phyloP scores from a whole-genome alignment of 305 asterid genomes.

The Petunia hybrid region DNA sequence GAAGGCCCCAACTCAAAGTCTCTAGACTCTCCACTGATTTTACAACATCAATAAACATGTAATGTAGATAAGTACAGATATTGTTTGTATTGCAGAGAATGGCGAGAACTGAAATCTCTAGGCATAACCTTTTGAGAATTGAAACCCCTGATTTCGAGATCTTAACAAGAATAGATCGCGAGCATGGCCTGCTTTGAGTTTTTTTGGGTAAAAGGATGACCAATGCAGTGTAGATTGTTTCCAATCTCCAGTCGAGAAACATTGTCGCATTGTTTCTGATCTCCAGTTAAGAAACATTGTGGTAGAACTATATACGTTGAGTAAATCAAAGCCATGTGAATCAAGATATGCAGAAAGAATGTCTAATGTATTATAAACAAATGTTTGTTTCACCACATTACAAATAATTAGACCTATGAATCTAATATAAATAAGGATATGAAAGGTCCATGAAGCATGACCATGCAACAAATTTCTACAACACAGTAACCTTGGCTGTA shows the following conservation, averaged over 20 bases:
- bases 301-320: too few relatives aligned
- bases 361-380: not conserved
- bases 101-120: too few relatives aligned
- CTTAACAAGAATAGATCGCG: not conserved
- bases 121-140: too few relatives aligned
- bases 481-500: slow-evolving; percentile 4
- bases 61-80: too few relatives aligned
- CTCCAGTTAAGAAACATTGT: too few relatives aligned
- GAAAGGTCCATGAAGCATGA: not conserved
- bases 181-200: slow-evolving; percentile 3
- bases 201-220: not conserved
- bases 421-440: slow-evolving; percentile 21
- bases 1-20: too few relatives aligned
- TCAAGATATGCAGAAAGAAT: slow-evolving; percentile 24
- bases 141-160: not conserved
- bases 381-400: not conserved
- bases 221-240: not conserved
- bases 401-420: not conserved
- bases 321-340: too few relatives aligned
- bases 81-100: too few relatives aligned
- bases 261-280: too few relatives aligned
- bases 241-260: too few relatives aligned
- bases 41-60: too few relatives aligned
- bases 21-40: too few relatives aligned
- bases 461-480: not conserved